Evolutionary conservation across 768 basidiomycete genomes (phyloP).

Genomic region (Auricularia sp.): DNA sequence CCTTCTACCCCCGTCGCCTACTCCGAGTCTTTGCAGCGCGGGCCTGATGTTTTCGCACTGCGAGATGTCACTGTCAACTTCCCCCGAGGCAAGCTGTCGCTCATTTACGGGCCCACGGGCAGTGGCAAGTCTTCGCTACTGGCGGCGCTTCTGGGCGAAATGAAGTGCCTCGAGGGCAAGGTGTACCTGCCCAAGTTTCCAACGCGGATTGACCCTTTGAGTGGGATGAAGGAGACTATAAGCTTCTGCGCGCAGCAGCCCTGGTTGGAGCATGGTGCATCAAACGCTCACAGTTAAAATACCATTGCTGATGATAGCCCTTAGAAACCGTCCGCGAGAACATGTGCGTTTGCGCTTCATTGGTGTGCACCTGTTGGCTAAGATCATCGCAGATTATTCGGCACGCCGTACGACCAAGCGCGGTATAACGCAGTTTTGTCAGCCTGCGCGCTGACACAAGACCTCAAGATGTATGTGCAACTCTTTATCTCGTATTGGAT

Average conservation of each 20-base stretch:
- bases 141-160: background rate
- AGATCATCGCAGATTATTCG: constrained; percentile 32
- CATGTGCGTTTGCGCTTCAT: constrained; percentile 26
- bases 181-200: background rate
- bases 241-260: background rate
- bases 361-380: no score
- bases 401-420: constrained; percentile 40
- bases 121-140: constrained; percentile 40
- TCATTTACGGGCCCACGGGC: constrained; percentile 57
- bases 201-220: background rate
- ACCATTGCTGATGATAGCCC: constrained; percentile 22
- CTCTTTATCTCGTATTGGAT: background rate
- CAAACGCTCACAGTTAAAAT: no score
- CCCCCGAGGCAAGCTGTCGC: constrained; percentile 44
- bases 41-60: constrained; percentile 35
- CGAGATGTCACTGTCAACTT: constrained; percentile 50
- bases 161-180: background rate
- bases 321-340: constrained; percentile 68
- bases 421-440: constrained; percentile 61
- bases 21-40: constrained; percentile 14
- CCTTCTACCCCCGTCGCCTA: background rate
- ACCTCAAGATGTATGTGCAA: constrained; percentile 43
- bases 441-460: constrained; percentile 61
- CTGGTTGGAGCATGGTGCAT: background rate
- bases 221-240: background rate